phyloP scores from a whole-genome alignment of 495 filamentous ascomycete species.

The Trichoderma asperelloides region DNA sequence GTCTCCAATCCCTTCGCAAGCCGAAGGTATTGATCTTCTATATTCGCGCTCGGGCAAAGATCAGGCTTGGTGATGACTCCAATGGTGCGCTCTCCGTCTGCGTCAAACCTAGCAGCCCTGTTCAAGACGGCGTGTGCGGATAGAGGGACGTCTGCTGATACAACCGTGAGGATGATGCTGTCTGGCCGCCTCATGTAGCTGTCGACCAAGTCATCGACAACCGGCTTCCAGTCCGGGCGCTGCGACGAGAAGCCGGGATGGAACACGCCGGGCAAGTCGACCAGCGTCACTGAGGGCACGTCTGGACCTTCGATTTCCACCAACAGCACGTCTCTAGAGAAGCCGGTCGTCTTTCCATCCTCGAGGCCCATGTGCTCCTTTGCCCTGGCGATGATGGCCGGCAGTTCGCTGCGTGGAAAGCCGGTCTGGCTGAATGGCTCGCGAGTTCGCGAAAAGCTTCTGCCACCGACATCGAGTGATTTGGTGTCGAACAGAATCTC shows the following conservation, averaged over 20 bases:
- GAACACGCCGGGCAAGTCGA: conserved; percentile 59
- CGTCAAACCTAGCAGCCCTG: conserved; percentile 35
- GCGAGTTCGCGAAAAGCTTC: neutral
- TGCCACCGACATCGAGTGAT: neutral
- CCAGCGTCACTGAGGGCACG: conserved; percentile 52
- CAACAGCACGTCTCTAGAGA: conserved; percentile 54
- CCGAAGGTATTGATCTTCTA: conserved; percentile 13
- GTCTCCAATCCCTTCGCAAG: conserved; percentile 14
- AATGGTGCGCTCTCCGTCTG: conserved; percentile 39
- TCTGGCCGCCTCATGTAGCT: conserved; percentile 49
- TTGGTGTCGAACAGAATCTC: conserved; percentile 19
- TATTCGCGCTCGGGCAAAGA: neutral
- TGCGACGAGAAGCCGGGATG: conserved; percentile 35
- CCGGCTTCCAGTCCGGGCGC: conserved; percentile 29
- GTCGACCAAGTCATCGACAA: conserved; percentile 44
- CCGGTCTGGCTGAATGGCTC: conserved; percentile 21
- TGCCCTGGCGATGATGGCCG: conserved; percentile 34
- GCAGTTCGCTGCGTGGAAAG: conserved; percentile 30
- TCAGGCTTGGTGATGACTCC: conserved; percentile 41
- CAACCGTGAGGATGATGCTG: conserved; percentile 49
- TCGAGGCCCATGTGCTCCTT: conserved; percentile 29
- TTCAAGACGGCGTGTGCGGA: conserved; percentile 41
- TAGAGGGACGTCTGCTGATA: conserved; percentile 43
- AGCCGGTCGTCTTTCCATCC: conserved; percentile 18
- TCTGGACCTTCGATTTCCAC: conserved; percentile 53